Evolutionary conservation across 768 basidiomycete genomes (phyloP).

Genomic region (Austroboletus festivus): DNA sequence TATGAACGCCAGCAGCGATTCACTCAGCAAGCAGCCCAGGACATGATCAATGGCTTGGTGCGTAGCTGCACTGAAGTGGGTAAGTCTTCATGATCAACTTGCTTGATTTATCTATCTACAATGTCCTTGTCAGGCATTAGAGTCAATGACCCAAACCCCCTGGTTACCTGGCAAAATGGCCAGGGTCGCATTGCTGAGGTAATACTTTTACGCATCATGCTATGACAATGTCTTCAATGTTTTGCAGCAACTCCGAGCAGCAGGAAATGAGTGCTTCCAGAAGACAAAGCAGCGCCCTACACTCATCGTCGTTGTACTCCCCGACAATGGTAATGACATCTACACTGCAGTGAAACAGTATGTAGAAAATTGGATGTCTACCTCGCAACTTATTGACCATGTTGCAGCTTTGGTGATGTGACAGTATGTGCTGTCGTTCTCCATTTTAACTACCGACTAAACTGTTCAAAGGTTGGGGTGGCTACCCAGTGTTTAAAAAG

Average conservation of each 20-base stretch:
- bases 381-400: no score
- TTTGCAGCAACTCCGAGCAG: slow-evolving; percentile 45
- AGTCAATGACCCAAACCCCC: slow-evolving; percentile 42
- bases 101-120: neutral
- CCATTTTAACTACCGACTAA: neutral
- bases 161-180: slow-evolving; percentile 55
- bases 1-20: slow-evolving; percentile 66
- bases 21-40: slow-evolving; percentile 40
- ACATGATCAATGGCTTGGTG: slow-evolving; percentile 55
- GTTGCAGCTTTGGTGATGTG: slow-evolving; percentile 67
- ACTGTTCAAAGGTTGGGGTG: slow-evolving; percentile 53
- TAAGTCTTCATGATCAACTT: slow-evolving; percentile 32
- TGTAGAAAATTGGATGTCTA: slow-evolving; percentile 24
- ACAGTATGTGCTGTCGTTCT: slow-evolving; percentile 33
- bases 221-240: neutral
- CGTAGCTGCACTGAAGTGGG: slow-evolving; percentile 54
- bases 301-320: slow-evolving; percentile 66
- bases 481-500: slow-evolving; percentile 78
- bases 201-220: slow-evolving; percentile 4
- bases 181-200: slow-evolving; percentile 53
- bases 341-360: slow-evolving; percentile 80
- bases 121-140: slow-evolving; percentile 47
- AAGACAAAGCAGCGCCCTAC: slow-evolving; percentile 44
- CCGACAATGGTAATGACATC: slow-evolving; percentile 71
- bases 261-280: slow-evolving; percentile 45